Base-by-base conservation (phyloP, 108 stramenopile genomes). In the Pseudonitzschia multiseries region DNA sequence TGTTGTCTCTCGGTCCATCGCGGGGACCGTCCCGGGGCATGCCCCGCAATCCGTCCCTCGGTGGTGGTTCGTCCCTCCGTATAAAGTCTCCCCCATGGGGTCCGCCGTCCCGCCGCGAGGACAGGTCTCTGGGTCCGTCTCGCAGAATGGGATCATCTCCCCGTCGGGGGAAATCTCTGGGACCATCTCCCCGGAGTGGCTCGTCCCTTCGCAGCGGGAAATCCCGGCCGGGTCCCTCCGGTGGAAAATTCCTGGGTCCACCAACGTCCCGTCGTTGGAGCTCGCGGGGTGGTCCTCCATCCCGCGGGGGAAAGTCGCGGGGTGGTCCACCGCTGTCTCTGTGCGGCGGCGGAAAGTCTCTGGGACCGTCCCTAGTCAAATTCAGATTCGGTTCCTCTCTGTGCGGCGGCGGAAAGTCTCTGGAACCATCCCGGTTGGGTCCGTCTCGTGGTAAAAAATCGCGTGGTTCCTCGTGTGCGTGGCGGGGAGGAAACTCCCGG, bases 321-420 rank as follows among this genome's bases (percentile, higher is more conserved):
- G 62, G 62, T n/a, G n/a, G n/a, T n/a, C n/a, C n/a, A 29, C 40
- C 62, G 13, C 32, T 20, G 9, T 63, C 62, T 15, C 62, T 33
- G 17, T 32, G 6, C 36, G 54, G 52, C n/a, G 5, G 66, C 20
- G 44, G 21, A 24, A 48, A 22, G 18, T 67, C 66, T 50, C 66
- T 67, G 18, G 41, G 43, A 4, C 65, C 44, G 2, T 46, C 43
- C 24, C 41, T 46, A n/a, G n/a, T n/a, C n/a, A n/a, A n/a, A n/a
- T n/a, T n/a, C n/a, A n/a, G n/a, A n/a, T n/a, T 8, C 28, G 43
- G 46, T 15, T 26, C 28, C 10, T 67, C 66, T 67, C 66, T 48
- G 1, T 9, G 65, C 24, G 65, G 65, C 43, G 21, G 33, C 24
- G 65, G 65, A 22, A 67, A 27, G 9, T 67, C 65, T 26, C 65